phyloP scores from a whole-genome alignment of 179 eudicot species.

The Carnegiea gigantea region DNA sequence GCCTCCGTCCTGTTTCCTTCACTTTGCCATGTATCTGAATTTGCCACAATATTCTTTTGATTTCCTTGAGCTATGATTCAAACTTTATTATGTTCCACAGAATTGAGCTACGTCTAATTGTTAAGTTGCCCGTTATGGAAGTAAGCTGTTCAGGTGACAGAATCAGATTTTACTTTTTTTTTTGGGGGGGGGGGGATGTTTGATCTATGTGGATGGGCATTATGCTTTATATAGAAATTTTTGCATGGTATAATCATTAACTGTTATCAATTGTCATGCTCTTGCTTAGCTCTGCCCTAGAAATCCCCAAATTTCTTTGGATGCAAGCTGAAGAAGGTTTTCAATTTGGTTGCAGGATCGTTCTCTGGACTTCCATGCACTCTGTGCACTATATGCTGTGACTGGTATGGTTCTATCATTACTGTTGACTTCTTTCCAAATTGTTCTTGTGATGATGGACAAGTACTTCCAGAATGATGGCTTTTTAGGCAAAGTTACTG shows the following conservation, averaged over 20 bases:
- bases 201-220: not conserved
- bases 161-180: not conserved
- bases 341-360: constrained; percentile 50
- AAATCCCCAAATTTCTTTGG: not conserved
- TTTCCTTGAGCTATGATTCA: not conserved
- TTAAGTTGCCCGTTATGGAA: not conserved
- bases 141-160: not conserved
- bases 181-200: too few relatives aligned
- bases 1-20: not conserved
- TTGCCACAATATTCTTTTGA: not conserved
- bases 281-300: not conserved
- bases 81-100: not conserved
- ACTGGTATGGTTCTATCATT: constrained; percentile 42
- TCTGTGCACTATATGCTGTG: constrained; percentile 62
- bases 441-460: not conserved
- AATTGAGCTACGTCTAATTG: not conserved
- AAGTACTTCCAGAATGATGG: not conserved
- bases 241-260: not conserved
- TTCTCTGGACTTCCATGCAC: constrained; percentile 58
- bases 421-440: not conserved
- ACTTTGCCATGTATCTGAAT: not conserved
- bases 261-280: not conserved
- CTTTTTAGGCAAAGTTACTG: not conserved
- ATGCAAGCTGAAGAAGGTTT: constrained; percentile 20
- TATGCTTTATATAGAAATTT: not conserved